A percentile compares a stretch with the other conserved stretches of the same genome.
Evolutionary conservation across 768 basidiomycete genomes (phyloP).

Genomic region (Hortiboletus campestris): DNA sequence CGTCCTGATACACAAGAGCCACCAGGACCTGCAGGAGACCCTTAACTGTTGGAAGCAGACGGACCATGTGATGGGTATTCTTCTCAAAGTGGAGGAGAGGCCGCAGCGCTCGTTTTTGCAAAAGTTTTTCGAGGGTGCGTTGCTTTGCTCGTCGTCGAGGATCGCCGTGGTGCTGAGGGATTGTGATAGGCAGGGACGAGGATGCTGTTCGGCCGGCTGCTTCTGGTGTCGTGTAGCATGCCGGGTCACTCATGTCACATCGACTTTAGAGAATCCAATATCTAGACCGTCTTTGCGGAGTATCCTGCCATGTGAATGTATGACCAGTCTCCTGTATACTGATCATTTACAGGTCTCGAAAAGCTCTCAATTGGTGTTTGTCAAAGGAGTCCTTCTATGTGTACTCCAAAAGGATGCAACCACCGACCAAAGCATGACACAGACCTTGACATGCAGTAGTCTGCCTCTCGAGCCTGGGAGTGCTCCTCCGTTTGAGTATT

Average conservation of each 20-base stretch:
- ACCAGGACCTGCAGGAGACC: constrained; percentile 90
- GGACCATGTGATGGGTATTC: constrained; percentile 73
- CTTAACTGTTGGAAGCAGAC: constrained; percentile 93
- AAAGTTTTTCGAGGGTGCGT: constrained; percentile 79
- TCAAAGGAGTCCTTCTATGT: background rate
- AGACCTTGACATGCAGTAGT: background rate
- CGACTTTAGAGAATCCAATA: constrained; percentile 6
- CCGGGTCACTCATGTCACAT: background rate
- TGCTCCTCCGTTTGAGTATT: background rate
- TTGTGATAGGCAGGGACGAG: constrained; percentile 66
- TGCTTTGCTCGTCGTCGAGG: background rate
- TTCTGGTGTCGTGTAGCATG: constrained; percentile 36
- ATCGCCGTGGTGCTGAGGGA: background rate
- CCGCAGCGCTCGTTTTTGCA: constrained; percentile 66
- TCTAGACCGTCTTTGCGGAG: background rate
- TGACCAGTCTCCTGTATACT: background rate
- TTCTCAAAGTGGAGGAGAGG: constrained; percentile 50
- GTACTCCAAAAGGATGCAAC: background rate
- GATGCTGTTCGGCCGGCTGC: constrained; percentile 69
- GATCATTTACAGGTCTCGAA: background rate
- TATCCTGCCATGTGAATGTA: background rate
- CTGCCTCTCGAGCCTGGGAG: background rate
- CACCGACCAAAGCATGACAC: background rate
- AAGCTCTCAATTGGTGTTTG: too few species aligned
- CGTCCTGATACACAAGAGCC: constrained; percentile 77